Base-by-base conservation (phyloP, 2,329 filamentous ascomycete genomes). In the Cladophialophora yegresii region DNA sequence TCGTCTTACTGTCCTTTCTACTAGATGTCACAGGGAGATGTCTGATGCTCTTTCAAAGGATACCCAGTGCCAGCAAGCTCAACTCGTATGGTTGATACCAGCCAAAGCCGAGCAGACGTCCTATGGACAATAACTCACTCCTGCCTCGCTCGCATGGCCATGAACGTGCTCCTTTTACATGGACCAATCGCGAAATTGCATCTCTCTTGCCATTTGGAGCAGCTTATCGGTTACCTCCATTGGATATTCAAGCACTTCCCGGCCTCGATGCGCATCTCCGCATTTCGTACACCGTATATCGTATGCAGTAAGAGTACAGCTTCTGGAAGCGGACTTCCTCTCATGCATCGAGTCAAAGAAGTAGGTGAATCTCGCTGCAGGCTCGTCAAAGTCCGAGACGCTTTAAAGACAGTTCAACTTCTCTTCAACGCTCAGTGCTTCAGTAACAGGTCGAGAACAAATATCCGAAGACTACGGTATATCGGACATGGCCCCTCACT, bases 231-330 rank as follows among this genome's bases (percentile, higher is more conserved):
- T n/a, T 16, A 23, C n/a, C 2, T 10, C 45, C 10, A 22, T 26
- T 26, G 50, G 50, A 53, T 28, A 10, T 53, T 53, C 22, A 10
- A 30, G 16, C 16, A 16, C 12, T 33, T 32, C n/a, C 51, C 28
- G 23, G 26, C 20, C 28, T 33, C n/a, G 16, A 59, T 59, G 57
- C 45, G 32, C 57, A 59, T 59, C 57, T 59, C 57, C 57, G 57
- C 57, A 59, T 13, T 32, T n/a, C 57, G 57, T 51, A 59, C 43
- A 3, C 10, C 57, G 57, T 59, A 59, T 26, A 10, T 51, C 56
- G 56, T 58, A 58, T 49, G 45, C 33, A 32, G 43, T 32, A 30
- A 33, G 12, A 28, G 33, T 33, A 32, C 51, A n/a, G 30, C 23
- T 26, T 20, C 28, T 40, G 26, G 3, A 9, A 13, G 40, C n/a